Evolutionary conservation across 2,329 filamentous ascomycete species (phyloP), one percentile per base, ranked within the genome.

Genomic region (Didymella exigua): DNA sequence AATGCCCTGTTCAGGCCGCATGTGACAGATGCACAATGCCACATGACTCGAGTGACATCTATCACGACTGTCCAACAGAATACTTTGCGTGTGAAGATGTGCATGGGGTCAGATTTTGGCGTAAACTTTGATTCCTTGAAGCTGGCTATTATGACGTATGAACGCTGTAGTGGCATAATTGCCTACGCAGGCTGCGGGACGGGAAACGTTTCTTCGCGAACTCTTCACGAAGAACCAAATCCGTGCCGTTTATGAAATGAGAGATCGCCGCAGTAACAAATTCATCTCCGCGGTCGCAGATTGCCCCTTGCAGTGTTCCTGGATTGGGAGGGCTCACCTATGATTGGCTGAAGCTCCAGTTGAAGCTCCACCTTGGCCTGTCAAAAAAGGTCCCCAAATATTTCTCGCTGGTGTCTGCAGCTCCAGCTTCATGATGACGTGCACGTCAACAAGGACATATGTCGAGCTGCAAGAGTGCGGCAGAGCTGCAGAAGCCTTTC

Each of bases 221-320:
- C 24, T 9, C 9, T 26, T 26, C 13, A n/a, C 3, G 16, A 24
- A 19, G 10, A 31, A 34, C 34, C 29, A 21, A 40, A 37, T 41
- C 23, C 38, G 46, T 46, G 40, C 52, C 46, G 52, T 30, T 30
- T 3, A 9, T 27, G 13, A 55, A 36, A 55, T 50, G 52, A 55
- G 24, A 36, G 46, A 55, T 50, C 34, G 41, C 33, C 52, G 23
- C 23, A 16, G 34, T 34, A 44, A 26, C 36, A 29, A 50, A 36
- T 41, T 50, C 52, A 50, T 55, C 41, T 55, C 52, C 52, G 52
- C 46, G 29, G 52, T 42, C 30, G 52, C 52, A 50, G 45, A 34
- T 30, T 31, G 36, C 21, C 52, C 52, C 52, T 49, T 50, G 52
- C 36, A 31, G 34, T 37, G 46, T 46, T 37, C 41, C 46, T 50